A percentile compares a stretch with the other conserved stretches of the same genome.
phyloP scores from a whole-genome alignment of 1,139 yeast species.

The Geotrichum phurueaensis region DNA sequence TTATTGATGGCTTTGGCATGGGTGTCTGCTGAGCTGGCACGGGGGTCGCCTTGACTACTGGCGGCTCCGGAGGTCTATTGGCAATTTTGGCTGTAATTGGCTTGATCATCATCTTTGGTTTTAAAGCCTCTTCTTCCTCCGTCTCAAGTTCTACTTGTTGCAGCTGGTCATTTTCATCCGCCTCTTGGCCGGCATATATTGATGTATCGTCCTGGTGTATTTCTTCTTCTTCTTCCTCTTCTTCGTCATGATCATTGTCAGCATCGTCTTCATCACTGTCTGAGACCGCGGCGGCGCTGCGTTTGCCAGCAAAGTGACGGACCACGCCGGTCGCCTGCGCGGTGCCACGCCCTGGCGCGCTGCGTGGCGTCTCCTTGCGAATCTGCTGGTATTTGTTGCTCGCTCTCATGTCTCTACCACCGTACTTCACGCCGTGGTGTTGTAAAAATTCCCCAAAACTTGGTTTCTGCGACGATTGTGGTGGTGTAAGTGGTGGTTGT shows the following conservation, averaged over 20 bases:
- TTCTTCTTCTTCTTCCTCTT: constrained; percentile 25
- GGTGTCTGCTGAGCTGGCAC: not conserved
- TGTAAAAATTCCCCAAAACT: not conserved
- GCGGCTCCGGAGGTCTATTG: constrained; percentile 14
- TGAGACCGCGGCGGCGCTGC: constrained; percentile 15
- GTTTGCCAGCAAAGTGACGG: constrained; percentile 28
- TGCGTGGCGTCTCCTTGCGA: not conserved
- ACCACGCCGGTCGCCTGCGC: constrained; percentile 1
- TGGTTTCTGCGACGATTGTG: not conserved
- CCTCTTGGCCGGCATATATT: not conserved
- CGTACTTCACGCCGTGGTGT: not conserved
- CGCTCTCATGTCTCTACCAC: not conserved
- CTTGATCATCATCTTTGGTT: constrained; percentile 10
- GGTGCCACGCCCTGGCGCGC: not conserved
- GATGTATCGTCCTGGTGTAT: constrained; percentile 12
- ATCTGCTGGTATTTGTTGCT: not conserved
- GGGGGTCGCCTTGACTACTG: constrained; percentile 16
- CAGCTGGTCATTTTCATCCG: not conserved
- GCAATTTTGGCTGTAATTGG: constrained; percentile 3
- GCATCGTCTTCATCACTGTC: constrained; percentile 15
- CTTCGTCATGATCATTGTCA: constrained; percentile 15
- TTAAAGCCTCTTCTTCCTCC: constrained; percentile 18
- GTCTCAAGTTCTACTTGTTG: constrained; percentile 20
- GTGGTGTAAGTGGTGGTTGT: not conserved
- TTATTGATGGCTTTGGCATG: not conserved